Conservation (phyloP, 1,139 yeast genomes). For the Arxiozyma heterogenica region DNA sequence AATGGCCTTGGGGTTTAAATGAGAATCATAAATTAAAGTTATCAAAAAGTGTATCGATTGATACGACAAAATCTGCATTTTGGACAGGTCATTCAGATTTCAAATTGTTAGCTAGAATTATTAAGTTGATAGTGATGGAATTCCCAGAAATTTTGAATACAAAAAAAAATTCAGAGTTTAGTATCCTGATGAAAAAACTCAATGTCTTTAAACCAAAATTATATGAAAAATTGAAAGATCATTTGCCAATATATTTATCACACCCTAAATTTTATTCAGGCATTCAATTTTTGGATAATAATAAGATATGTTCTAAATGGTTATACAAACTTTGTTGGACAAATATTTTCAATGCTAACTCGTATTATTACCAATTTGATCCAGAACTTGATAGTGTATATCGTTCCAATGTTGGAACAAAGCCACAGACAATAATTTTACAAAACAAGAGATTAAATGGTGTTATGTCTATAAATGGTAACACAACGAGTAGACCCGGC, state of each 20-base stretch:
- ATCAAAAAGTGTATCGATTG: conserved; percentile 32
- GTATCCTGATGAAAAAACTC: conserved; percentile 16
- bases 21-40: conserved; percentile 49
- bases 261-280: not conserved
- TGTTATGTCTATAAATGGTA: not conserved
- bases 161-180: conserved; percentile 30
- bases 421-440: not conserved
- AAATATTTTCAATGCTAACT: conserved; percentile 41
- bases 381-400: not conserved
- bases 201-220: conserved; percentile 13
- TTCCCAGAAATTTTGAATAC: conserved; percentile 32
- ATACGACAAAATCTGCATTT: conserved; percentile 21
- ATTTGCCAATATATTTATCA: conserved; percentile 8
- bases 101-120: conserved; percentile 36
- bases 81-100: conserved; percentile 59
- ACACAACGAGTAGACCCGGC: not conserved
- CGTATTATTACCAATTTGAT: conserved; percentile 5
- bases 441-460: not conserved
- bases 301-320: conserved; percentile 67
- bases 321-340: conserved; percentile 62
- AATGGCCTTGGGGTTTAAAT: conserved; percentile 55
- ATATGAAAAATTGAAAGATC: conserved; percentile 4
- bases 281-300: not conserved
- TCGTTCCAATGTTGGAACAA: not conserved
- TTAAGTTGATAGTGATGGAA: conserved; percentile 35